Conservation (phyloP, 202 grass and related monocot genomes). For the Tripidium arundinaceum region DNA sequence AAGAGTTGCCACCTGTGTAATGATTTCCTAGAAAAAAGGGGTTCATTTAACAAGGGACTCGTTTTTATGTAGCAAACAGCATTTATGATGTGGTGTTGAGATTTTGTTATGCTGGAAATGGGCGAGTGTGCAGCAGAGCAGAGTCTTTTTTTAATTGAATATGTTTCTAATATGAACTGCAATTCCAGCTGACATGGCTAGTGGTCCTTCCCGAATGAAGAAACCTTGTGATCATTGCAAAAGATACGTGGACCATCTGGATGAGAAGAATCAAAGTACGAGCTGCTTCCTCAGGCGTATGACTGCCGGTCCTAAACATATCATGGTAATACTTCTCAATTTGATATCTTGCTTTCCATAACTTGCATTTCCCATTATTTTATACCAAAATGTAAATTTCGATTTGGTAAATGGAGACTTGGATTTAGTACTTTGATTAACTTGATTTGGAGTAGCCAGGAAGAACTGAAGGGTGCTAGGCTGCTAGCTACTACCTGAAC, state of each 20-base stretch:
- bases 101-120: background rate
- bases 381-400: background rate
- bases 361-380: background rate
- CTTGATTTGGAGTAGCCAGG: background rate
- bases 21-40: background rate
- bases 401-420: background rate
- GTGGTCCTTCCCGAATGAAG: background rate
- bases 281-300: slow-evolving; percentile 29
- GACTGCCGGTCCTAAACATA: slow-evolving; percentile 6
- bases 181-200: slow-evolving; percentile 17
- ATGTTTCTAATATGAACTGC: background rate
- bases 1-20: background rate
- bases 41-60: background rate
- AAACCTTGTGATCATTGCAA: slow-evolving; percentile 24
- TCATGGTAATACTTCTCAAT: slow-evolving; percentile 22
- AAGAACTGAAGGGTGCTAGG: background rate
- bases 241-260: slow-evolving; percentile 29
- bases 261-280: slow-evolving; percentile 26
- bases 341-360: background rate
- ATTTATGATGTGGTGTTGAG: background rate
- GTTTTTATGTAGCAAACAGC: background rate
- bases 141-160: background rate
- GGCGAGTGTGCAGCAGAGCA: background rate
- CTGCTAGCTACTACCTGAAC: background rate
- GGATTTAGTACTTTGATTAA: background rate